Evolutionary conservation across 768 basidiomycete genomes (phyloP).

Genomic region (Xanthoconium purpureum): DNA sequence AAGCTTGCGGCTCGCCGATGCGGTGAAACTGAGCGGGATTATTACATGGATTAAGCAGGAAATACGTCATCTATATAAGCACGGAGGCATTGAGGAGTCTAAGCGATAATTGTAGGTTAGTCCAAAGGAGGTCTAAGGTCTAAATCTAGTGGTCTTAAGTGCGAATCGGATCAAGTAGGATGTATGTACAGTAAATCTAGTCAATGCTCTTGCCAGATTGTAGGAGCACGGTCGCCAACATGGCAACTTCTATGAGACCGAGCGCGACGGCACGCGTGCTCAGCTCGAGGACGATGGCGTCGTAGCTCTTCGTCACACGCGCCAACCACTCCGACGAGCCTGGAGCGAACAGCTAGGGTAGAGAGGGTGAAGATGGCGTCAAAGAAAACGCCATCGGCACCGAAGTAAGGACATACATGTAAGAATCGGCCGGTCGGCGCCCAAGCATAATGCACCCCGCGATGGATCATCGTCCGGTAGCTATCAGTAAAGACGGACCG

Average conservation of each 20-base stretch:
- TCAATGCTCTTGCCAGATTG: conserved; percentile 65
- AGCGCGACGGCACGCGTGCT: conserved; percentile 53
- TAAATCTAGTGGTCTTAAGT: neutral
- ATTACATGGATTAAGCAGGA: too few species aligned
- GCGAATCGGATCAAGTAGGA: neutral
- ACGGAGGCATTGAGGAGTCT: too few species aligned
- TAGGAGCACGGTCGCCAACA: conserved; percentile 53
- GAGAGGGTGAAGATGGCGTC: neutral
- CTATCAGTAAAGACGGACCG: conserved; percentile 15
- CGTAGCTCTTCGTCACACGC: conserved; percentile 45
- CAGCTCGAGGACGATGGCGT: conserved; percentile 50
- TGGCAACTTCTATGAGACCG: conserved; percentile 48
- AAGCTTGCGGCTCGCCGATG: too few species aligned
- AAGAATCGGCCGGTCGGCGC: conserved; percentile 51
- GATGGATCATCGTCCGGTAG: conserved; percentile 49
- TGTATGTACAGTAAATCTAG: conserved; percentile 21
- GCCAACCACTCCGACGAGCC: conserved; percentile 43
- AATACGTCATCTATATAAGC: too few species aligned
- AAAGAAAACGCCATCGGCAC: neutral
- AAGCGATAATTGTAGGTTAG: too few species aligned
- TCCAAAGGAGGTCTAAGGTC: neutral
- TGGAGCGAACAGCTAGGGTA: conserved; percentile 45
- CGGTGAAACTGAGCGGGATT: too few species aligned
- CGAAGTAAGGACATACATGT: conserved; percentile 22
- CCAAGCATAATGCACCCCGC: conserved; percentile 54